Evolutionary conservation across 768 basidiomycete species (phyloP), one percentile per base, ranked within the genome.

Genomic region (Cyclocybe cylindracea): DNA sequence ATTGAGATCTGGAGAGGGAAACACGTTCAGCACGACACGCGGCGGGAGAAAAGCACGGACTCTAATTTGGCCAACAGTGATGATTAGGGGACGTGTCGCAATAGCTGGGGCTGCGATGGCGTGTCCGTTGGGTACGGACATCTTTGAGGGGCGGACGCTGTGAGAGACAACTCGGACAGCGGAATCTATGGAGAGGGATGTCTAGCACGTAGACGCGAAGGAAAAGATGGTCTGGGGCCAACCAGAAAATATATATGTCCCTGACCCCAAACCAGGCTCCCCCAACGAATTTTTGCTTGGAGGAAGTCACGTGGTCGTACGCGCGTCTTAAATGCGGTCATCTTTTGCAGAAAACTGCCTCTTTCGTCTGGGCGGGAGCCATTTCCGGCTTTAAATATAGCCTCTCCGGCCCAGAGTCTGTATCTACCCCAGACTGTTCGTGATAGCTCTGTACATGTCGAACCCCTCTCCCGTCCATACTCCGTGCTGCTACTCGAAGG

Each of bases 1-100:
- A 98, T 85, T 56, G 89, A 87, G 55, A 96, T 70, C 91, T 94
- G 57, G 10, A 48, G 10, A 39, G 54, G 39, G 14, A 10, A 50
- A 40, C 24, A 59, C 44, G 39, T 33, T 50, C 50, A 34, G 35
- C 43, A 51, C 41, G 29, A 51, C 45, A 47, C 41, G 46, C 29
- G 38, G 50, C 18, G 39, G 39, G 46, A 56, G 49, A 47, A 58
- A 43, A 50, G 50, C 31, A 75, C 78, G 48, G 53, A 83, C 81
- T 78, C 79, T 78, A 76, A 76, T 72, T 68, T 76, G 71, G 44
- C 76, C 79, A 34, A 71, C 61, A 37, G 76, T 65, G 39, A 82
- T 58, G 53, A 79, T 72, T 61, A 83, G 63, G 49, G 80, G 79
- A 57, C 80, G 76, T 59, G 72, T 77, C 53, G 72, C 60, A 57